Evolutionary conservation across 2,329 filamentous ascomycete genomes (phyloP).

Genomic region (Colletotrichum tropicicola): DNA sequence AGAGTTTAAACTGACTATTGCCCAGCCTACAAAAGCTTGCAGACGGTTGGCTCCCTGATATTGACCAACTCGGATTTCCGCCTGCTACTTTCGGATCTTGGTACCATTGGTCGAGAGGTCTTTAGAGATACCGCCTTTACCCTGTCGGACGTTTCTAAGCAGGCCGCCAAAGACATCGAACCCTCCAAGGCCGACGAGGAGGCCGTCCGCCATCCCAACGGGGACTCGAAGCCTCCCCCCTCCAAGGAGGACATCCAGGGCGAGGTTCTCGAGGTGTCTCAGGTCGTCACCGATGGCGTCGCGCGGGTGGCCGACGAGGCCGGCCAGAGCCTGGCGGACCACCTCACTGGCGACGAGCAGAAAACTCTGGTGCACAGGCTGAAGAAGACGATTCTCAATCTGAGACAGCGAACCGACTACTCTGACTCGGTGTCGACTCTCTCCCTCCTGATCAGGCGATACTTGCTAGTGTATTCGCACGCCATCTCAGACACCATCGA

Average conservation of each 20-base stretch:
- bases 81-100: slow-evolving; percentile 82
- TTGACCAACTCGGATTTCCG: slow-evolving; percentile 92
- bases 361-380: slow-evolving; percentile 78
- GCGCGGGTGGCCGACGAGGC: slow-evolving; percentile 66
- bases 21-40: slow-evolving; percentile 80
- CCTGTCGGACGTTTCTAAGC: slow-evolving; percentile 77
- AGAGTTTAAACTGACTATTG: slow-evolving; percentile 33
- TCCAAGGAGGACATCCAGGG: slow-evolving; percentile 72
- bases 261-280: slow-evolving; percentile 63
- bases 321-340: slow-evolving; percentile 76
- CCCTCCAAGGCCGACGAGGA: slow-evolving; percentile 70
- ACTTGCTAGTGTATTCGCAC: slow-evolving; percentile 80
- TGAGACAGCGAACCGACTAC: slow-evolving; percentile 83
- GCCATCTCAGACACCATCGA: slow-evolving; percentile 73
- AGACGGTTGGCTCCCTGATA: slow-evolving; percentile 84
- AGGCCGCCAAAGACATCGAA: slow-evolving; percentile 78
- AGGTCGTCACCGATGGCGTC: slow-evolving; percentile 62
- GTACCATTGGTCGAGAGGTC: slow-evolving; percentile 81
- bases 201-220: slow-evolving; percentile 52
- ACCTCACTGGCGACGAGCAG: slow-evolving; percentile 76
- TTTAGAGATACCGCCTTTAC: slow-evolving; percentile 88
- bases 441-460: slow-evolving; percentile 78
- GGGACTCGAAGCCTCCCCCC: slow-evolving; percentile 44
- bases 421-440: slow-evolving; percentile 85
- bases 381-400: slow-evolving; percentile 77